Evolutionary conservation across 768 basidiomycete species (phyloP), one percentile per base, ranked within the genome.

Genomic region (Pleurotus giganteus): DNA sequence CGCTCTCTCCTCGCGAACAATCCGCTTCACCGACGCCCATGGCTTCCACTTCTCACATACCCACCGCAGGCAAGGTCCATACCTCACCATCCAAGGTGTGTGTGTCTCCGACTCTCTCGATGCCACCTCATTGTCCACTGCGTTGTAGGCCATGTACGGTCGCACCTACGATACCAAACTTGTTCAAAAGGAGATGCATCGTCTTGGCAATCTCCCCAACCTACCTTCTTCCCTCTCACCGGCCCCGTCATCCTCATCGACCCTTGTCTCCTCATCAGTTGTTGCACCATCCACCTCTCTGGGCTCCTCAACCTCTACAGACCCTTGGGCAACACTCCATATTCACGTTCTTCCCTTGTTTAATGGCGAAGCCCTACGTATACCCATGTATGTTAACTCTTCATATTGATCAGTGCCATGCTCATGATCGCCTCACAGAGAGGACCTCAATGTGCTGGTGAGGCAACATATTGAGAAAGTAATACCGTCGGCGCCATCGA

Each of bases 321-420:
- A 91, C 15, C 89, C 94, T 9, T 96, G 93, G 93, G 82, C 84
- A 46, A 74, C 84, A 21, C 71, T 98, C 19, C 91, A 94, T 68
- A 85, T 95, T 28, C 85, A 92, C 66, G 88, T 97, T 29, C 73
- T 98, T 2, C 94, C 94, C 1, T 70, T 96, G 3, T 98, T 98
- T 75, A 95, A 95, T 49, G 90, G 93, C 31, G 91, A 94, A 64
- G 87, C 89, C 2, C 77, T 98, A 17, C 80, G 86, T 57, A 81
- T 88, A 49, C 88, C 93, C 21, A 93, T 98, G 89, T 88, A 63
- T 63, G 84, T 71, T 15, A 49, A 6, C 15, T 42, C 47, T 1
- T 26, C 8, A 54, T 21, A 15, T 23, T 26, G 7, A 41, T 42
- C 44, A 50, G 17, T 7, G 11, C 28, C 28, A n/a, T 28, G 13